phyloP scores from a whole-genome alignment of 768 basidiomycete species.

The Leccinum olivaceopallidum region DNA sequence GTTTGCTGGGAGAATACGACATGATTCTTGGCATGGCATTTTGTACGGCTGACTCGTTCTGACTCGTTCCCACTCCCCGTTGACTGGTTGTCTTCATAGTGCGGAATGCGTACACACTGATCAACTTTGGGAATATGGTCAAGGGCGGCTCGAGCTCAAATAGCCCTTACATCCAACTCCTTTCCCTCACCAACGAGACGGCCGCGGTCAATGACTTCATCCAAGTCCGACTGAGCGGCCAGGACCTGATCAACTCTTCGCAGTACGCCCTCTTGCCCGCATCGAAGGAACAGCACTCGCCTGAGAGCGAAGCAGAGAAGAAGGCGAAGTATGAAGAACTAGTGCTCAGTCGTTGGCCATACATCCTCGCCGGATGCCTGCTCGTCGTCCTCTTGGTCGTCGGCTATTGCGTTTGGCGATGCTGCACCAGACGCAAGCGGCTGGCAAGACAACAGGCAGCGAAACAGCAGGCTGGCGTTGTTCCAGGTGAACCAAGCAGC shows the following conservation, averaged over 20 bases:
- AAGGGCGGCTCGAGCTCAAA: conserved; percentile 45
- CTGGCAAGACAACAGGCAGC: conserved; percentile 25
- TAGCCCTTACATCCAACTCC: conserved; percentile 70
- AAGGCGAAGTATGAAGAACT: conserved; percentile 64
- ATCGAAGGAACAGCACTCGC: conserved; percentile 59
- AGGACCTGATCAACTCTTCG: conserved; percentile 53
- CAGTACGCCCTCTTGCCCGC: conserved; percentile 62
- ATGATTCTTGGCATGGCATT: conserved; percentile 85
- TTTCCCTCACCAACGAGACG: conserved; percentile 53
- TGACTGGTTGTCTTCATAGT: conserved; percentile 43
- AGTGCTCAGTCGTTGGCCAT: conserved; percentile 72
- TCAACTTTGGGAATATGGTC: conserved; percentile 74
- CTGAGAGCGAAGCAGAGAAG: conserved; percentile 62
- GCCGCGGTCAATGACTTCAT: conserved; percentile 69
- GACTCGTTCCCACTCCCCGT: not conserved
- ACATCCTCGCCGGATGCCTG: conserved; percentile 64
- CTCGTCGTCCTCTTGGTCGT: conserved; percentile 45
- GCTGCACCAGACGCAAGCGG: conserved; percentile 50
- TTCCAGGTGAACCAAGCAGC: not conserved
- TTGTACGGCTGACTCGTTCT: conserved; percentile 42
- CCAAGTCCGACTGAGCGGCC: conserved; percentile 55
- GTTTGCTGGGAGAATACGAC: conserved; percentile 74
- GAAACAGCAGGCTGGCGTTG: conserved; percentile 18
- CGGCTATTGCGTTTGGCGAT: conserved; percentile 57
- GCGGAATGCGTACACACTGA: conserved; percentile 70